Base-by-base conservation (phyloP, 495 filamentous ascomycete species). In the Trypethelium eluteriae region DNA sequence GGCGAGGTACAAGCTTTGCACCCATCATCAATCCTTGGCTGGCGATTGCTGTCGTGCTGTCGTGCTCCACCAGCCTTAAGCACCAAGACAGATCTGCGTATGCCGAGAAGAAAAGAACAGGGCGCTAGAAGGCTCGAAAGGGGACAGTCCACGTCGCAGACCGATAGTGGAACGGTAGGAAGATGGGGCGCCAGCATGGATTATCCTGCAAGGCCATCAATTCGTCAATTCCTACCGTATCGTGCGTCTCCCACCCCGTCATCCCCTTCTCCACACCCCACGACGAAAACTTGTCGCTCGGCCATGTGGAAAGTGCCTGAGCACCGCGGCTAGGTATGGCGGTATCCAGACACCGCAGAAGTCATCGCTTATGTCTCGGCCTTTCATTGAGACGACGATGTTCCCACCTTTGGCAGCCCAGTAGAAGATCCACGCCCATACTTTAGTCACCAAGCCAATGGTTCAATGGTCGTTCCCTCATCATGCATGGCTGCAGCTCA, bases 401-500 rank as follows among this genome's bases (percentile, higher is more conserved):
- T 44, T 44, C 14, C 41, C 41, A 44, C 41, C 41, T 44, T 14
- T 7, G 14, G 41, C 14, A 44, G 41, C 41, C 41, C 41, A 44
- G 14, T 14, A 25, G 7, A 44, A 14, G 41, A 7, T 7, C 14
- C 41, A 44, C 41, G 32, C 53, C 32, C 53, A 59, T 25, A 25
- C 25, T 25, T n/a, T 59, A 32, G 32, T 18, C 53, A 36, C 7
- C 53, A 36, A 18, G 49, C 18, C 18, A 53, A 53, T 16, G 11
- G 9, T n/a, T 53, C 32, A 4, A 59, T 59, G 25, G 32, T 32
- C 18, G 5, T 18, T 9, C 53, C 36, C 53, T 59, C 53, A 59
- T 59, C 53, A 59, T 59, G 18, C 53, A 59, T 59, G 25, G 7
- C 32, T 18, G 18, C 53, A n/a, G 53, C 53, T 59, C 53, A 59